Percentiles rank a stretch among this genome's conserved stretches.
Evolutionary conservation across 345 rosid genomes (phyloP).

Genomic region (Dovyalis caffra): DNA sequence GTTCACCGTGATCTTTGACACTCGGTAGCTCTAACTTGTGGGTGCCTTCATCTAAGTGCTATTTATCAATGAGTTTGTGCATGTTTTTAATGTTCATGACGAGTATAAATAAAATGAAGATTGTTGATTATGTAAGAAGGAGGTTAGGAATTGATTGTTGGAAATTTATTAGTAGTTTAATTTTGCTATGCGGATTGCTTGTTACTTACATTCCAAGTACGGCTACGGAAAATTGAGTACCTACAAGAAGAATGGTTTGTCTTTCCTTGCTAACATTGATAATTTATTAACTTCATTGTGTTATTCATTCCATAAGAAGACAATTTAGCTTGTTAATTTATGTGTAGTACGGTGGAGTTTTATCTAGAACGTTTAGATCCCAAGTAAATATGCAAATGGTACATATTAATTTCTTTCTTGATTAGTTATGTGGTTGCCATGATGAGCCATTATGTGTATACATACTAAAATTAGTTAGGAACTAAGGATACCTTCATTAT

Average conservation of each 20-base stretch:
- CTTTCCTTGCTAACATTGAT: background rate
- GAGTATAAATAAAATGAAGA: background rate
- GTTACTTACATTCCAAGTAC: slow-evolving; percentile 36
- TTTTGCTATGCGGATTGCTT: slow-evolving; percentile 18
- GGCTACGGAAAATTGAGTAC: slow-evolving; percentile 32
- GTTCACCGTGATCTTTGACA: slow-evolving; percentile 39
- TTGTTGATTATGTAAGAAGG: background rate
- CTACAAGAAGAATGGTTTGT: slow-evolving; percentile 34
- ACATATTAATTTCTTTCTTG: background rate
- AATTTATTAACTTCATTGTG: background rate
- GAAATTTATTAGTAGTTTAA: background rate
- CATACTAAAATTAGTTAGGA: background rate
- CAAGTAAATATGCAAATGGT: background rate
- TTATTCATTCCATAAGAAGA: background rate
- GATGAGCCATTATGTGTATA: background rate
- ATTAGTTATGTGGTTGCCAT: background rate
- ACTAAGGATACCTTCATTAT: background rate
- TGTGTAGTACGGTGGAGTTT: background rate
- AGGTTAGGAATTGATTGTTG: background rate
- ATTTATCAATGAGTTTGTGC: slow-evolving; percentile 17
- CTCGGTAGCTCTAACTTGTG: slow-evolving; percentile 42
- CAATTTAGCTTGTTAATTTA: background rate
- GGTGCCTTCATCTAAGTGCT: slow-evolving; percentile 40
- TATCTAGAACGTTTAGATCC: background rate
- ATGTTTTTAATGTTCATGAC: background rate